Base-by-base conservation (phyloP, 2,329 filamentous ascomycete genomes). In the Hawksworthiomyces lignivorus region DNA sequence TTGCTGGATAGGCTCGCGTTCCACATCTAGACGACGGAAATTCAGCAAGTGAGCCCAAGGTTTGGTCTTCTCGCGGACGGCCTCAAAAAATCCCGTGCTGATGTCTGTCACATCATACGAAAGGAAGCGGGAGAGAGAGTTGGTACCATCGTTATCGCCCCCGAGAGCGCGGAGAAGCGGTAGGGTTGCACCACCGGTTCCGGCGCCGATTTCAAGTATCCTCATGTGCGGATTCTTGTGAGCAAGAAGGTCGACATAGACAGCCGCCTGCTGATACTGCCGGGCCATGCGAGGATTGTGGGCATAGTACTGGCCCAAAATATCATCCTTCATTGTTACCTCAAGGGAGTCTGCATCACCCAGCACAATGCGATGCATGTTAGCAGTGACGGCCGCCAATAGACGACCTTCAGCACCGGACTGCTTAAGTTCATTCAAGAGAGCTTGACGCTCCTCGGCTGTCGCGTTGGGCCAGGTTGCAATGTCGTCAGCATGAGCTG, bases 61-160 rank as follows among this genome's bases (percentile, higher is more conserved):
- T 4, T 50, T 48, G 21, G 67, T 56, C 21, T 50, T 55, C 8
- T 55, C 51, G 38, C 52, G 48, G 1, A 61, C 61, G 1, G 53
- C 46, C 18, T 62, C 58, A 32, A 70, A 67, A 52, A 63, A 64
- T 14, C 56, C 59, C 4, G 55, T 42, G 3, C 59, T 60, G 17
- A 65, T 60, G 43, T 70, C 66, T 0, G 68, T 70, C 49, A 58
- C 70, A 4, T 60, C 63, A 47, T 69, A 72, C 10, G 36, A 32
- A 2, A 24, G 14, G 17, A 51, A 40, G n/a, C 43, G 41, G 4
- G 45, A 22, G 12, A 35, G 37, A 3, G 33, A 36, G 19, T 36
- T 34, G 21, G 7, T 6, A 26, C 28, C 41, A 32, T 39, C 39
- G 20, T 15, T 40, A 7, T 27, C 30, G 4, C 47, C 30, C 2